phyloP scores from a whole-genome alignment of 345 rosid genomes.

The Hibiscus trionum region DNA sequence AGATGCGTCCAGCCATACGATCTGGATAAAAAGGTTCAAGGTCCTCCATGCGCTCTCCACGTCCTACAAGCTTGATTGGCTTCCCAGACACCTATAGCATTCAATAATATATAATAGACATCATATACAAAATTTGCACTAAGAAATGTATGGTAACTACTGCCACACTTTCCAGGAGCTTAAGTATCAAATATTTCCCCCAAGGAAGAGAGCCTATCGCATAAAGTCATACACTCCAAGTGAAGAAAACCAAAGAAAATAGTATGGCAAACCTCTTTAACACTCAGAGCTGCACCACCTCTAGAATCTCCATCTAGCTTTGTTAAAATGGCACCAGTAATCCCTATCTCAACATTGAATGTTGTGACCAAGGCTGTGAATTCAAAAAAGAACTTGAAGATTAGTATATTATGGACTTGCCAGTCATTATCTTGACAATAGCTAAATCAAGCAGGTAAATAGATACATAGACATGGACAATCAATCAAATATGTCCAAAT shows the following conservation, averaged over 20 bases:
- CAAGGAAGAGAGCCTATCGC: background rate
- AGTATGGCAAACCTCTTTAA: constrained; percentile 67
- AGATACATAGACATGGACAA: background rate
- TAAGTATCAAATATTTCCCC: background rate
- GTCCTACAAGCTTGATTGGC: constrained; percentile 94
- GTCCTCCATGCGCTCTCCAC: constrained; percentile 96
- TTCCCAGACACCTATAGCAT: constrained; percentile 77
- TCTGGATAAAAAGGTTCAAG: constrained; percentile 97
- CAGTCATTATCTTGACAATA: background rate
- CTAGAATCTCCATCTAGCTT: constrained; percentile 98
- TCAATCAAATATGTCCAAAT: background rate
- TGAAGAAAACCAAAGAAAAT: background rate
- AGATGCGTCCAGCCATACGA: constrained; percentile 95
- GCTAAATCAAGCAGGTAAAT: background rate
- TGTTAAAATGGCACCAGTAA: constrained; percentile 97
- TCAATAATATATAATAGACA: background rate
- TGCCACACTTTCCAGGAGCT: background rate
- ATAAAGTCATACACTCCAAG: background rate
- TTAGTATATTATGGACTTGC: background rate
- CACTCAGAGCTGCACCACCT: constrained; percentile 98
- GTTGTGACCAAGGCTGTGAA: constrained; percentile 82
- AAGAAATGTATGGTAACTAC: background rate
- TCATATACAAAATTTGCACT: background rate
- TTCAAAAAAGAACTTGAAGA: constrained; percentile 8
- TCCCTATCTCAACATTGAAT: constrained; percentile 95